A percentile compares a stretch with the other conserved stretches of the same genome.
These are phyloP conservation scores for Saccharomyces uvarum DNA, from an alignment of 1,139 yeast genomes.

Conservation along the genomic window DNA sequence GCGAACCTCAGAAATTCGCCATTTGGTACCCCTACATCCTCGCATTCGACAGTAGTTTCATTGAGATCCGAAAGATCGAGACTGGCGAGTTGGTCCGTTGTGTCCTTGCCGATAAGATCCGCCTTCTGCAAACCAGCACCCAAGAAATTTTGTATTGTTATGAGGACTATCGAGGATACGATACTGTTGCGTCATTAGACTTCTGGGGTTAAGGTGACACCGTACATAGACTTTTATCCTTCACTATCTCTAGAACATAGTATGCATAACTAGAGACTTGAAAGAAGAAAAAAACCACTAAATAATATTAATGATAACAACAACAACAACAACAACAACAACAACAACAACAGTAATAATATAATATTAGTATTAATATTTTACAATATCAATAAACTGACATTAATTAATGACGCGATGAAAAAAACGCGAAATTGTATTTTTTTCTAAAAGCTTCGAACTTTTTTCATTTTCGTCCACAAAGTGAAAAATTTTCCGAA, in stretches of 20 bases:
- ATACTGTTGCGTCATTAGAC: constrained; percentile 84
- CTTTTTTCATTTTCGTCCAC: constrained; percentile 1
- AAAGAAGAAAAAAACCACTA: background rate
- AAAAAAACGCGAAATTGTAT: constrained; percentile 2
- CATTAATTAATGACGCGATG: background rate
- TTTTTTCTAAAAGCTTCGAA: background rate
- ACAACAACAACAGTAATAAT: background rate
- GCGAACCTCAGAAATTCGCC: constrained; percentile 86
- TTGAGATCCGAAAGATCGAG: constrained; percentile 88
- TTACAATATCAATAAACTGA: background rate
- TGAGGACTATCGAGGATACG: constrained; percentile 83
- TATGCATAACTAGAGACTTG: background rate
- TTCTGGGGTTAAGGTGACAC: constrained; percentile 50
- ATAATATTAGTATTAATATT: background rate
- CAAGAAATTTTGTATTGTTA: constrained; percentile 92
- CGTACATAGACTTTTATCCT: background rate
- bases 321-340: background rate
- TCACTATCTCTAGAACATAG: background rate
- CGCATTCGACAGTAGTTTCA: constrained; percentile 83
- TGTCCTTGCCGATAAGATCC: constrained; percentile 88
- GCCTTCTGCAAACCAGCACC: constrained; percentile 81
- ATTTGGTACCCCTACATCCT: constrained; percentile 87
- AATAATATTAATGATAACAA: background rate
- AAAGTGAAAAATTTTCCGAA: background rate
- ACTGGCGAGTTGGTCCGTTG: constrained; percentile 78